These are phyloP conservation scores for Populus ilicifolia DNA, from an alignment of 345 rosid species.

Conservation along the genomic window DNA sequence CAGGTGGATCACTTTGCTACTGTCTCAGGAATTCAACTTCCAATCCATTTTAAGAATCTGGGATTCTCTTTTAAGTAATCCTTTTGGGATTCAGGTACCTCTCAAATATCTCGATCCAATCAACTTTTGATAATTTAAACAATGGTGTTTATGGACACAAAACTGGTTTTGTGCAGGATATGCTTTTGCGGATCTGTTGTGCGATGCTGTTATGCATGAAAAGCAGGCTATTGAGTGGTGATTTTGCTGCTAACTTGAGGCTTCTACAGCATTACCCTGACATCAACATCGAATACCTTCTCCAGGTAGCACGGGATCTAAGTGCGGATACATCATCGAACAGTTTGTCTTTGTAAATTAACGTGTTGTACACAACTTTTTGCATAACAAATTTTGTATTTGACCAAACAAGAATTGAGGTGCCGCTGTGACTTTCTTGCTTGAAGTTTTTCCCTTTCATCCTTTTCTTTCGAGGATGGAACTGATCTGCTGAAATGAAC, in stretches of 20 bases:
- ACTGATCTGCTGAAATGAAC: not conserved
- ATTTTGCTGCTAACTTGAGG: conserved; percentile 59
- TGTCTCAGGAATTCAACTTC: conserved; percentile 66
- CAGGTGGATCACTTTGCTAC: conserved; percentile 68
- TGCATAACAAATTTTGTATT: not conserved
- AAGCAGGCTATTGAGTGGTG: conserved; percentile 51
- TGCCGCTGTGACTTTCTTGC: not conserved
- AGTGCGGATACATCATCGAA: conserved; percentile 45
- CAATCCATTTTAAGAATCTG: conserved; percentile 63
- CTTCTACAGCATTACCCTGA: conserved; percentile 64
- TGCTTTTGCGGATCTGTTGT: conserved; percentile 67
- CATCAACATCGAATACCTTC: conserved; percentile 48
- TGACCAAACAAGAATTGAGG: not conserved
- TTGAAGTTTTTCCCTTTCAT: not conserved
- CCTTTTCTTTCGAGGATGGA: not conserved
- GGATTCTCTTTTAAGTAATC: conserved; percentile 69
- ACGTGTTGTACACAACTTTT: not conserved
- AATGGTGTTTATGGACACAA: not conserved
- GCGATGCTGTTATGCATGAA: conserved; percentile 60
- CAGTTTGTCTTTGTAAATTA: conserved; percentile 28
- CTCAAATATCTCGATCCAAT: not conserved
- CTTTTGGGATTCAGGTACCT: conserved; percentile 55
- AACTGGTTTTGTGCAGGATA: conserved; percentile 47
- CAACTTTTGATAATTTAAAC: not conserved
- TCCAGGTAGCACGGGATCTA: conserved; percentile 54